These are phyloP conservation scores for Suhomyces sp. DNA, from an alignment of 805 yeast species.

Conservation along the genomic window DNA sequence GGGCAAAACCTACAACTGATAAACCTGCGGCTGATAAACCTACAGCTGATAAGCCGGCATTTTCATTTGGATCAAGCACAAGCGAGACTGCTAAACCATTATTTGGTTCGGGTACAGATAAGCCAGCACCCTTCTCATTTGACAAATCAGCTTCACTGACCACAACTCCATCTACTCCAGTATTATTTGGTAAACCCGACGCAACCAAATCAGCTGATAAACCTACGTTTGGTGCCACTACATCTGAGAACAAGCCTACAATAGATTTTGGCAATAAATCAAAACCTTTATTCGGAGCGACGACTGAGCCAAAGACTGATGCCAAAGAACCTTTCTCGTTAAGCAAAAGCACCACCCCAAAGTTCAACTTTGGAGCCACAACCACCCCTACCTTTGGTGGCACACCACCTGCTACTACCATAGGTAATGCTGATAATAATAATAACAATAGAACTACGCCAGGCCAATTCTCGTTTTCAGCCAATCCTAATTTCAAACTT, in stretches of 20 bases:
- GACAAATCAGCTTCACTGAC: constrained; percentile 10
- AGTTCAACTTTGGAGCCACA: constrained; percentile 10
- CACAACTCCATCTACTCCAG: neutral
- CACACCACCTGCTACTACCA: neutral
- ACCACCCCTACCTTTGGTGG: constrained; percentile 1
- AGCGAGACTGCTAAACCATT: neutral
- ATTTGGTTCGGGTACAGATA: neutral
- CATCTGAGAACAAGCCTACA: constrained; percentile 1
- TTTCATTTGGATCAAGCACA: constrained; percentile 11
- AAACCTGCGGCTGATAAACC: neutral
- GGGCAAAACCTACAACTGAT: constrained; percentile 3
- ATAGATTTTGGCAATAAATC: constrained; percentile 11
- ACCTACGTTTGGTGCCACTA: neutral
- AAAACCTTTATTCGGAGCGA: constrained; percentile 4
- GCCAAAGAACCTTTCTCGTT: neutral
- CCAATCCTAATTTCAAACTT: constrained; percentile 7
- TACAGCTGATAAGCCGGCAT: constrained; percentile 8
- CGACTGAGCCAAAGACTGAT: neutral
- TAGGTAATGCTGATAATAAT: neutral
- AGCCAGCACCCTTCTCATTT: constrained; percentile 11
- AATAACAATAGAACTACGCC: neutral
- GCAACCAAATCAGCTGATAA: neutral
- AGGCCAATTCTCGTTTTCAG: neutral
- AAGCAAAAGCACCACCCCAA: constrained; percentile 5
- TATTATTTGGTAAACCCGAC: neutral